Conservation (phyloP, 352 stramenopile species). For the Pythium monospermum region DNA sequence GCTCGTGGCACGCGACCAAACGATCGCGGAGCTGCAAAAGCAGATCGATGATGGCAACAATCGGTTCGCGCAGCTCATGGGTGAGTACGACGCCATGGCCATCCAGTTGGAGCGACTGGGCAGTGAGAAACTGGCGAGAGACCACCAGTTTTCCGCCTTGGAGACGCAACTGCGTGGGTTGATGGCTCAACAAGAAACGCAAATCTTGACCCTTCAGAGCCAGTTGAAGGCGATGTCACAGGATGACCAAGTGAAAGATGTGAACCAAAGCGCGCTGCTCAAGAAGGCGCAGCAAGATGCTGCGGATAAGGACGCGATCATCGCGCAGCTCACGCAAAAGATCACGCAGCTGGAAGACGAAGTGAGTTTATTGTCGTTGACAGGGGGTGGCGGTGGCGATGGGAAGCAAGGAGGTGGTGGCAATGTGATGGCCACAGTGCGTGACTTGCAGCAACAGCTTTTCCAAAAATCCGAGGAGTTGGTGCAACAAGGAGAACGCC, state of each 20-base stretch:
- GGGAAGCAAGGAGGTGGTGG: constrained; percentile 24
- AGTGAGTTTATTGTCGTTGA: constrained; percentile 38
- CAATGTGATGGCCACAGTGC: constrained; percentile 18
- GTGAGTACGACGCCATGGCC: constrained; percentile 46
- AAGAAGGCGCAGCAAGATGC: constrained; percentile 32
- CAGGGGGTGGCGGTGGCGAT: constrained; percentile 10
- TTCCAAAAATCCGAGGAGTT: constrained; percentile 72
- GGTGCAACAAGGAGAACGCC: constrained; percentile 68
- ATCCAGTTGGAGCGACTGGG: constrained; percentile 30
- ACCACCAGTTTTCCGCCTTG: constrained; percentile 23
- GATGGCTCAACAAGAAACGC: constrained; percentile 17
- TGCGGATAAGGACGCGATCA: constrained; percentile 27
- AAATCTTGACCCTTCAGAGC: constrained; percentile 16
- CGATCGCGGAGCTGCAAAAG: constrained; percentile 38
- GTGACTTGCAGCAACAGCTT: constrained; percentile 62
- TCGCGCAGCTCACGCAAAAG: constrained; percentile 28
- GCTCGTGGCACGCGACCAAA: constrained; percentile 27
- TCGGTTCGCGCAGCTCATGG: constrained; percentile 46
- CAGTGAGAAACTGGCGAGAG: constrained; percentile 20
- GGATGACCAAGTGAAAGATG: constrained; percentile 28
- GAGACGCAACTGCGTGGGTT: constrained; percentile 25
- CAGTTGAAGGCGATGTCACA: constrained; percentile 22
- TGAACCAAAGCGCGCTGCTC: constrained; percentile 34
- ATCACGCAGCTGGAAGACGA: constrained; percentile 49
- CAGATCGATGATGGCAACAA: constrained; percentile 54